Conservation (phyloP, 495 filamentous ascomycete species). For the Entonaema liquescens region DNA sequence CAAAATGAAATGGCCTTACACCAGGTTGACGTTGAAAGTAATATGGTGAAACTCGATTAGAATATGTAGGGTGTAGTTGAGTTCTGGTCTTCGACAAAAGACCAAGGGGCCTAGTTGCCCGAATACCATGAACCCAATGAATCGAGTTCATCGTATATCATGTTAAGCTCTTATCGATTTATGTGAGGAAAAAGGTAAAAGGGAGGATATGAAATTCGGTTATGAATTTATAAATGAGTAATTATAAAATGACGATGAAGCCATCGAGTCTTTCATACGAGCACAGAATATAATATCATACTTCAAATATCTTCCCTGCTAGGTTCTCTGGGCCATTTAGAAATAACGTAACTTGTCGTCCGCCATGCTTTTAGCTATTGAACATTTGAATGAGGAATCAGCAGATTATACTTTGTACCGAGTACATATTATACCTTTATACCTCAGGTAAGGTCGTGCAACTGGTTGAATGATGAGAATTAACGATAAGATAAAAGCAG, state of each 20-base stretch:
- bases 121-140: constrained; percentile 10
- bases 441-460: no score
- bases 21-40: neutral
- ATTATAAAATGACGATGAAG: neutral
- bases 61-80: constrained; percentile 5
- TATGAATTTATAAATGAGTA: neutral
- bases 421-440: no score
- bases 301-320: neutral
- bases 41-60: neutral
- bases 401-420: no score
- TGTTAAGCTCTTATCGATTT: neutral
- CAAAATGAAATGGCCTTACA: constrained; percentile 28
- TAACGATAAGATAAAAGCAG: neutral
- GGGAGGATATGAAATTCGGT: neutral
- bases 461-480: no score
- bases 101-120: constrained; percentile 19
- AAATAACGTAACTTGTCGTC: neutral
- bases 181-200: no score
- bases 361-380: neutral
- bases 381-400: no score
- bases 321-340: neutral
- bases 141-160: constrained; percentile 23
- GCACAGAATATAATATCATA: neutral
- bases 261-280: neutral
- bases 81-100: constrained; percentile 1